Conservation (phyloP, 441 rosid species). For the Macaranga tanarius region DNA sequence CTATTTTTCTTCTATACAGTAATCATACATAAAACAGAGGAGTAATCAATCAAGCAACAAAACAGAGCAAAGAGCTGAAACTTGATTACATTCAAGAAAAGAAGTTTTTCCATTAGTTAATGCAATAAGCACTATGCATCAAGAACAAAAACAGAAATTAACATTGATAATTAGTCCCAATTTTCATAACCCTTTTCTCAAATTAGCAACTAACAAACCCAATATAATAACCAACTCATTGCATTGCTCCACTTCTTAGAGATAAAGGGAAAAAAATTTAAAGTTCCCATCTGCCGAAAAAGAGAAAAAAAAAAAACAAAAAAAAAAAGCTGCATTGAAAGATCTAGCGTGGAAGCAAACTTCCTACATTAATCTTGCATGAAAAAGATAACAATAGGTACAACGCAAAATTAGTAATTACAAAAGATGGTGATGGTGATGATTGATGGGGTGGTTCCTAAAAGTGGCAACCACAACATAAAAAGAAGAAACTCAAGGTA, state of each 20-base stretch:
- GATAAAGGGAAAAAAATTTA: not conserved
- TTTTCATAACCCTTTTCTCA: not conserved
- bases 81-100: no score
- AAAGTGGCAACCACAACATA: constrained; percentile 65
- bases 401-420: not conserved
- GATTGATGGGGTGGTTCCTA: constrained; percentile 17
- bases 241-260: no score
- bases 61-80: not conserved
- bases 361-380: no score
- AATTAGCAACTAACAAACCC: not conserved
- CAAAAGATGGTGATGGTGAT: no score
- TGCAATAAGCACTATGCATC: no score
- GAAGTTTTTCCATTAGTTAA: no score
- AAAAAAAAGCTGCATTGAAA: not conserved
- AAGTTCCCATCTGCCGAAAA: not conserved
- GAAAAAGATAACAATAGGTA: not conserved
- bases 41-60: not conserved
- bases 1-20: not conserved
- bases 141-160: not conserved
- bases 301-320: not conserved
- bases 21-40: not conserved
- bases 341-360: not conserved
- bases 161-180: not conserved
- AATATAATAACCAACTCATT: not conserved
- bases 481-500: constrained; percentile 52